Evolutionary conservation across 2,329 filamentous ascomycete species (phyloP), one percentile per base, ranked within the genome.

Genomic region (Claviceps purpurea): DNA sequence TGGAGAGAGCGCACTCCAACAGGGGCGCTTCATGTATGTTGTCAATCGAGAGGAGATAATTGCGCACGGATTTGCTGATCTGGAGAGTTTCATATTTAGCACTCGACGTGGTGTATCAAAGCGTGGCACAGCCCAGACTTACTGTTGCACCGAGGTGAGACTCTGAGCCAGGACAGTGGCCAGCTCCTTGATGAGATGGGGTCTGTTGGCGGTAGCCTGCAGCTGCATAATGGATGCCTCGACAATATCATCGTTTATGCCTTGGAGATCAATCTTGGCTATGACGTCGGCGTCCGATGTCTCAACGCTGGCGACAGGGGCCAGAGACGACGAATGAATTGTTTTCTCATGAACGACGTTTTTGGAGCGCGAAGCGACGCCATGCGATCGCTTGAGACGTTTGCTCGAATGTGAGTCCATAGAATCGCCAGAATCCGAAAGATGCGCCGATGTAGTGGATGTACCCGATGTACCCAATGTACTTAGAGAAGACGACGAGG

Each of bases 181-280:
- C 47, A 98, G 78, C 70, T 97, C 91, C 70, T 95, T 96, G 57
- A 97, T 89, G 34, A 97, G 76, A 69, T 96, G 91, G 52, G 93
- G 93, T 52, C 90, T 79, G 69, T 98, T 98, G 56, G 83, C 86
- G 1, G 90, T 94, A 65, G 85, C 85, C 67, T 95, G 84, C 52
- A 98, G 74, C 70, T 95, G 89, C 60, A 87, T 72, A 62, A 97
- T 88, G 48, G 94, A 89, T 16, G 82, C 89, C 64, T 94, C 85
- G 50, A 98, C 91, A 60, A 98, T 95, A 63, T 95, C 89, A 67
- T 98, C 93, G 64, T 90, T 89, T 69, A 97, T 90, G 41, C 82
- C 81, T 58, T 89, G 84, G 50, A 89, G 78, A 66, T 94, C 86
- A 49, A 68, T 61, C 56, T 65, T 66, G 52, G 56, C 50, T 46